Evolutionary conservation across 352 stramenopile species (phyloP), one percentile per base, ranked within the genome.

Genomic region (Thraustotheca clavata): DNA sequence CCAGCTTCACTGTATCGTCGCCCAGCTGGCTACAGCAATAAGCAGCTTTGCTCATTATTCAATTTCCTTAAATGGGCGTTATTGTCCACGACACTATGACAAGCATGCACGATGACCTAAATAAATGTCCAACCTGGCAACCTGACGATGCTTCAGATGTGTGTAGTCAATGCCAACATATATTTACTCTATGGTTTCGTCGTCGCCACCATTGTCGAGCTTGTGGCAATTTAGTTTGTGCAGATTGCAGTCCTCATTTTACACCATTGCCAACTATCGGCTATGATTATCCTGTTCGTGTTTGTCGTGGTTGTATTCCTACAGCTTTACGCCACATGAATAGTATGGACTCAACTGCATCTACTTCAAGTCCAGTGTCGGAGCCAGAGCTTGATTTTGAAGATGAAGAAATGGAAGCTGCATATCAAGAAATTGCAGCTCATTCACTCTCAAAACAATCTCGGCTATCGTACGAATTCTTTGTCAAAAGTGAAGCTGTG

Each of bases 401-500:
- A 29, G 76, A 88, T 27, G 78, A 88, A 34, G 71, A 86, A 7
- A 59, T 89, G 20, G 74, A 82, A 47, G 57, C 68, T 18, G 79
- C 83, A 14, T 72, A 90, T 12, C 79, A 92, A 14, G 72, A 87
- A 48, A 74, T 92, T 65, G 76, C 74, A n/a, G 71, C 72, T 8
- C 73, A 87, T 36, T 87, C 83, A 49, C 76, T 61, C 12, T 63
- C 84, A 49, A 92, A 92, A 68, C 72, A 80, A 49, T 85, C 76
- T n/a, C 83, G 81, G 60, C 62, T 91, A 33, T 77, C 76, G 71
- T 91, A 89, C 74, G 76, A 88, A 62, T 89, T 89, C 70, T 92
- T 93, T 54, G 78, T 91, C 52, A 79, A 91, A 67, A 91, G 81
- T 14, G 83, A 93, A 50, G 81, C 83, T 16, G 80, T 93, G 60